phyloP scores from a whole-genome alignment of 805 yeast genomes.

The Nakazawaea pomicola region DNA sequence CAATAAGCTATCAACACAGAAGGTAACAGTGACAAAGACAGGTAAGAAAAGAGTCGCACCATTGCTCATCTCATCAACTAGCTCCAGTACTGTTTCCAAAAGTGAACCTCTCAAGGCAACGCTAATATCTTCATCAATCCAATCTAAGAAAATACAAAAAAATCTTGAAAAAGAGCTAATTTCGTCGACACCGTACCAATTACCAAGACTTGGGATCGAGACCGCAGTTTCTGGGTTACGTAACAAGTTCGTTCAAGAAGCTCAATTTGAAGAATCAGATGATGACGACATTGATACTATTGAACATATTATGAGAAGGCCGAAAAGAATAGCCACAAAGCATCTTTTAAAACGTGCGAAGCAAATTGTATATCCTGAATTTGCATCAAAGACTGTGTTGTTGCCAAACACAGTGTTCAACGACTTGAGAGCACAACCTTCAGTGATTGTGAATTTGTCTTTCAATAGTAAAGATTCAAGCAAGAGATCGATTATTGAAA shows the following conservation, averaged over 20 bases:
- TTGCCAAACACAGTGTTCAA: conserved; percentile 24
- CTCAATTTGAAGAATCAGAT: conserved; percentile 19
- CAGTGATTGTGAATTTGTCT: conserved; percentile 22
- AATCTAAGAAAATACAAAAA: conserved; percentile 20
- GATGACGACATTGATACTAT: conserved; percentile 41
- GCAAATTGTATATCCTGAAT: conserved; percentile 27
- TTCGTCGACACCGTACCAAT: conserved; percentile 41
- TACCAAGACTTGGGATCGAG: conserved; percentile 63
- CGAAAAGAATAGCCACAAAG: conserved; percentile 23
- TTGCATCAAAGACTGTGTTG: conserved; percentile 19
- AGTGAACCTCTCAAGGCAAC: conserved; percentile 8
- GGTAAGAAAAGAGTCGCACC: conserved; percentile 79
- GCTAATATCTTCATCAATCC: conserved; percentile 11
- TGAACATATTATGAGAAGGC: conserved; percentile 22
- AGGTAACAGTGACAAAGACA: conserved; percentile 62
- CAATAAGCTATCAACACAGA: conserved; percentile 27
- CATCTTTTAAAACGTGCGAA: conserved; percentile 29
- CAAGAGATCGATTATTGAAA: conserved; percentile 30
- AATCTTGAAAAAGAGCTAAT: conserved; percentile 18
- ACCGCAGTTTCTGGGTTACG: conserved; percentile 58
- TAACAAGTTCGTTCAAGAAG: conserved; percentile 28
- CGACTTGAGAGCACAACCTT: conserved; percentile 24
- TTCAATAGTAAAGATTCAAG: conserved; percentile 16
- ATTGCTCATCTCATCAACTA: conserved; percentile 44
- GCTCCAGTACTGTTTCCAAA: conserved; percentile 17